These are phyloP conservation scores for Ploettnerulaceae sp. DNA, from an alignment of 2,329 filamentous ascomycete genomes.

Conservation along the genomic window DNA sequence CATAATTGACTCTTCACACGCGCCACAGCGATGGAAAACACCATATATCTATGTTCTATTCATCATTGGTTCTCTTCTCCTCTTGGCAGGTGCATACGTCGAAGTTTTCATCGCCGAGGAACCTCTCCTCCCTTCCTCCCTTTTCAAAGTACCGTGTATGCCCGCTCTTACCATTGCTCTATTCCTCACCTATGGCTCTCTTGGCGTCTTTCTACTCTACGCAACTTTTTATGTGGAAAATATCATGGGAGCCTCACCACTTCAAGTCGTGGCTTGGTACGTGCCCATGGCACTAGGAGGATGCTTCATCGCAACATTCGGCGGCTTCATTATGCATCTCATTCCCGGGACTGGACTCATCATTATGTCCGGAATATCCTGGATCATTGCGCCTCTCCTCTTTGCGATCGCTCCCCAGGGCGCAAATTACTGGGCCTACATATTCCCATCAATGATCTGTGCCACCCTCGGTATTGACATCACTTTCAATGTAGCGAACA, in stretches of 20 bases:
- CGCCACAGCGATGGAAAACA: conserved; percentile 64
- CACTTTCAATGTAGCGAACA: conserved; percentile 68
- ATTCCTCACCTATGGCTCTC: conserved; percentile 62
- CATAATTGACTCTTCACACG: conserved; percentile 67
- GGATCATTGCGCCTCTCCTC: conserved; percentile 47
- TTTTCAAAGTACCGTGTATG: conserved; percentile 69
- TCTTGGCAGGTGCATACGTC: conserved; percentile 60
- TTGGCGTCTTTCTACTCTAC: conserved; percentile 67
- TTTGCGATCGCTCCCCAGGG: conserved; percentile 47
- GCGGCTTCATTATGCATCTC: conserved; percentile 51
- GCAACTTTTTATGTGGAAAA: conserved; percentile 58
- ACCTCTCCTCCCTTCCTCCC: conserved; percentile 63
- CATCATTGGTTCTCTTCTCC: conserved; percentile 54
- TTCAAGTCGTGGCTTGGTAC: conserved; percentile 56
- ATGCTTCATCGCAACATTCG: conserved; percentile 58
- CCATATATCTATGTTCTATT: conserved; percentile 67
- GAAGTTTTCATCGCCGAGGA: conserved; percentile 65
- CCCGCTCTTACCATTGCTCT: conserved; percentile 54
- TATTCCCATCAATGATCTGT: conserved; percentile 66
- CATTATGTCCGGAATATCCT: conserved; percentile 47
- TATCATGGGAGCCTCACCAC: conserved; percentile 47
- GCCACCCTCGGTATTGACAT: conserved; percentile 71
- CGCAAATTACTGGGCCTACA: conserved; percentile 57
- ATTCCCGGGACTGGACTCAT: conserved; percentile 50
- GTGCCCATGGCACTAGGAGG: conserved; percentile 65